These are phyloP conservation scores for Fusarium luffae DNA, from an alignment of 2,329 filamentous ascomycete genomes.

Conservation along the genomic window DNA sequence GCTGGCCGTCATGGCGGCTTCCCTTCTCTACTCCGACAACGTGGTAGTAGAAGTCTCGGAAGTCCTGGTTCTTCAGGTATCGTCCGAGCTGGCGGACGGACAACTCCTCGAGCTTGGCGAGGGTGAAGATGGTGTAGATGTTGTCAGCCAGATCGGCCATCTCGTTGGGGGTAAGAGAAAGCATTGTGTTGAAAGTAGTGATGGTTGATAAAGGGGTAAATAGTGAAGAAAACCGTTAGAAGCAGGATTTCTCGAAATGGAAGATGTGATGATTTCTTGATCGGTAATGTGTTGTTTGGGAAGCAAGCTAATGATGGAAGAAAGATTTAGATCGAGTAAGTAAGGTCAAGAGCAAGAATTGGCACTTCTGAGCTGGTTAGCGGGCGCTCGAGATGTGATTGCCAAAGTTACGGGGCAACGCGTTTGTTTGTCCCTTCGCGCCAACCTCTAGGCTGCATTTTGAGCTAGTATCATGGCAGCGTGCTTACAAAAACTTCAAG, in stretches of 20 bases:
- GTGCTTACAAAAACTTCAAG: fast-evolving
- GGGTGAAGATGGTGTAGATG: background rate
- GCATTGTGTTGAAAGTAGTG: background rate
- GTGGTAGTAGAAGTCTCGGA: background rate
- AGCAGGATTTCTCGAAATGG: background rate
- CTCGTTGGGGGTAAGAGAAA: background rate
- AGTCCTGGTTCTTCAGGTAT: background rate
- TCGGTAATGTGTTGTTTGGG: background rate
- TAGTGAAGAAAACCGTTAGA: background rate
- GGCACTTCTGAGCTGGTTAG: background rate
- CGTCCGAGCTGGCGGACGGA: background rate
- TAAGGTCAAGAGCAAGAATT: background rate
- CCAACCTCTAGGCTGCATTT: background rate
- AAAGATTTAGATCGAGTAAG: background rate
- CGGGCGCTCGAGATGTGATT: background rate
- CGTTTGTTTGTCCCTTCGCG: background rate
- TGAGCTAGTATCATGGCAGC: background rate
- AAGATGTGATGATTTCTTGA: background rate
- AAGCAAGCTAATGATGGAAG: background rate
- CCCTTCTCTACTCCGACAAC: background rate
- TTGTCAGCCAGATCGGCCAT: background rate
- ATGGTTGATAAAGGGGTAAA: background rate
- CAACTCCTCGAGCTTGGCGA: background rate
- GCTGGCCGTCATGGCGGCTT: background rate
- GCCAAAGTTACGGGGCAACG: background rate